A percentile compares a stretch with the other conserved stretches of the same genome.
These are phyloP conservation scores for Iris macrosiphon DNA, from an alignment of 106 monocot species.

Conservation along the genomic window DNA sequence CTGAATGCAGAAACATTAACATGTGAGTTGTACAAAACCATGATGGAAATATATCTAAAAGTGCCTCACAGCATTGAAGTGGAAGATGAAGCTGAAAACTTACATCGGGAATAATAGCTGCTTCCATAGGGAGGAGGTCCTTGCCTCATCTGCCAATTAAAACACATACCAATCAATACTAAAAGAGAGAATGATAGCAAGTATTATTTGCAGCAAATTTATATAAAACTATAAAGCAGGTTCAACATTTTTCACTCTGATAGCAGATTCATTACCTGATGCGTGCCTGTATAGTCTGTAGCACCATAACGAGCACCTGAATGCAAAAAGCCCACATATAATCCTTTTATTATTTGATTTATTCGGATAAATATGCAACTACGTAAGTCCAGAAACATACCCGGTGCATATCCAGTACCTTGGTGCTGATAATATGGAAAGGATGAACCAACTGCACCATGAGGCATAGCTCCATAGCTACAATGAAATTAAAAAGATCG, in stretches of 20 bases:
- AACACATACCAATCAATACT: too few species aligned
- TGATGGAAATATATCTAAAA: too few species aligned
- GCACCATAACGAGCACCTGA: conserved; percentile 19
- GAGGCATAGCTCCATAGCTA: conserved; percentile 20
- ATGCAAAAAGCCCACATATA: too few species aligned
- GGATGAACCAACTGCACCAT: conserved; percentile 18
- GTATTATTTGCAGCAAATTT: too few species aligned
- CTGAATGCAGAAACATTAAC: too few species aligned
- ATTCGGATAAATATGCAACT: not conserved
- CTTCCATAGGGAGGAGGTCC: conserved; percentile 24
- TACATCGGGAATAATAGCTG: conserved; percentile 18
- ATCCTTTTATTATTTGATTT: not conserved
- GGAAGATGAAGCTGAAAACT: too few species aligned
- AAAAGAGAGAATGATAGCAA: too few species aligned
- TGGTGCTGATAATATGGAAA: conserved; percentile 25
- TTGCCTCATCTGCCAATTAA: conserved; percentile 13
- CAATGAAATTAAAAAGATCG: not conserved
- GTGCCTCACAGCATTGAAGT: too few species aligned
- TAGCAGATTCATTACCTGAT: too few species aligned
- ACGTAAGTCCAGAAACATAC: conserved; percentile 18
- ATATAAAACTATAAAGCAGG: too few species aligned
- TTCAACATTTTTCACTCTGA: too few species aligned
- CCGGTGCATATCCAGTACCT: conserved; percentile 16
- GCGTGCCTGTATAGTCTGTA: conserved; percentile 7
- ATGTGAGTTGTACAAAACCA: too few species aligned